These are phyloP conservation scores for Speleostelium caveatum DNA, from an alignment of 78 protist genomes.

Conservation along the genomic window DNA sequence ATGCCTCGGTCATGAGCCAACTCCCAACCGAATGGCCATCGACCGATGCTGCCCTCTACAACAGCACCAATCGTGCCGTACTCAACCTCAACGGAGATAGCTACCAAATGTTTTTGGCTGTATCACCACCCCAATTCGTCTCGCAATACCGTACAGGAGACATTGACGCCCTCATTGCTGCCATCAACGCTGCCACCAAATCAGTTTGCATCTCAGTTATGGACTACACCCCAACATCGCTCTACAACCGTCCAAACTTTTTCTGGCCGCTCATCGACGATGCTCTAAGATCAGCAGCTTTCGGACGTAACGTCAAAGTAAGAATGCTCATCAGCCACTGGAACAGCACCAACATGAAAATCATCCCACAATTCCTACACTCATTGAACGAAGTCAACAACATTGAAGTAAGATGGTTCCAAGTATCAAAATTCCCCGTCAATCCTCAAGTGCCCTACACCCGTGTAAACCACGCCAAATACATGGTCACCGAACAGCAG, in stretches of 20 bases:
- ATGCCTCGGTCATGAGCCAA: constrained; percentile 10
- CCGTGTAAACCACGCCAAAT: constrained; percentile 93
- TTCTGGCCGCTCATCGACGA: constrained; percentile 87
- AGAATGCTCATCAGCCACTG: constrained; percentile 81
- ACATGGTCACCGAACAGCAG: constrained; percentile 86
- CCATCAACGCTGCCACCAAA: constrained; percentile 61
- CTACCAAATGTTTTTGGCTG: constrained; percentile 54
- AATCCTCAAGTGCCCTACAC: constrained; percentile 85
- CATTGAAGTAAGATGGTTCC: constrained; percentile 81
- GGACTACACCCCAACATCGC: constrained; percentile 84
- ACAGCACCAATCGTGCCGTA: background rate
- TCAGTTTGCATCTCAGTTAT: constrained; percentile 78
- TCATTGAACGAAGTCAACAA: constrained; percentile 67
- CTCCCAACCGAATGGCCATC: constrained; percentile 62
- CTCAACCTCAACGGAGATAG: constrained; percentile 28
- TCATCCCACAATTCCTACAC: constrained; percentile 64
- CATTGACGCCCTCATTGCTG: constrained; percentile 65
- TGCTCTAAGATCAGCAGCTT: constrained; percentile 83
- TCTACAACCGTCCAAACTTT: constrained; percentile 56
- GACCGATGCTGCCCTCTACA: constrained; percentile 16
- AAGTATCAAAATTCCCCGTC: constrained; percentile 72
- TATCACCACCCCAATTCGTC: constrained; percentile 57
- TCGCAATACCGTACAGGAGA: constrained; percentile 73
- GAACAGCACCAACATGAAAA: constrained; percentile 80
- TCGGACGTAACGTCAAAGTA: constrained; percentile 74